These are phyloP conservation scores for Cenchrus fungigraminus DNA, from an alignment of 176 grass and related monocot species.

Conservation along the genomic window DNA sequence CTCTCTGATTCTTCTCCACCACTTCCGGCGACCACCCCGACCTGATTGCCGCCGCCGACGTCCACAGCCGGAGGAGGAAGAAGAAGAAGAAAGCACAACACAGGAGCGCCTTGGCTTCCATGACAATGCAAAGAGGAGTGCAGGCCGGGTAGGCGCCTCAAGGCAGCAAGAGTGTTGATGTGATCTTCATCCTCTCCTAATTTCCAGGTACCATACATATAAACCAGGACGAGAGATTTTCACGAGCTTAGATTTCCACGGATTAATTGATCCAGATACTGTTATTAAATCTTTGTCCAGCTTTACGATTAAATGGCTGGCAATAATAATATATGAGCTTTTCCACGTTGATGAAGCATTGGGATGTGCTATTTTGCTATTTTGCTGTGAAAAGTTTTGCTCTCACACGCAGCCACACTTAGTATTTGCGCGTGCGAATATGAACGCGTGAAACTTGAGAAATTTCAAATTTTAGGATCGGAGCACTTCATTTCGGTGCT, in stretches of 20 bases:
- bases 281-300: neutral
- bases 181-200: neutral
- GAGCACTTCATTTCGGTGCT: no score
- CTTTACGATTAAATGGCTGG: neutral
- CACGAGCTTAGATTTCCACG: neutral
- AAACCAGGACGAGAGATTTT: neutral
- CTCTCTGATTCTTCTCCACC: neutral
- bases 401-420: no score
- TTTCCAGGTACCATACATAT: neutral
- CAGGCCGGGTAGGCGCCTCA: neutral
- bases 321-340: no score
- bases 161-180: neutral
- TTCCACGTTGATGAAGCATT: no score
- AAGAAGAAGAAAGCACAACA: slow-evolving; percentile 13
- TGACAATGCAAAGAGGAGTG: neutral
- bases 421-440: no score
- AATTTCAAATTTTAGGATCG: no score
- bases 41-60: neutral
- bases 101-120: slow-evolving; percentile 5
- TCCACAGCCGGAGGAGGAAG: neutral
- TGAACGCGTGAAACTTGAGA: no score
- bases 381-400: no score
- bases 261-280: neutral
- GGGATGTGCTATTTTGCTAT: no score
- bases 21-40: neutral